phyloP scores from a whole-genome alignment of 2,329 filamentous ascomycete genomes.

The Lojkania enalia region DNA sequence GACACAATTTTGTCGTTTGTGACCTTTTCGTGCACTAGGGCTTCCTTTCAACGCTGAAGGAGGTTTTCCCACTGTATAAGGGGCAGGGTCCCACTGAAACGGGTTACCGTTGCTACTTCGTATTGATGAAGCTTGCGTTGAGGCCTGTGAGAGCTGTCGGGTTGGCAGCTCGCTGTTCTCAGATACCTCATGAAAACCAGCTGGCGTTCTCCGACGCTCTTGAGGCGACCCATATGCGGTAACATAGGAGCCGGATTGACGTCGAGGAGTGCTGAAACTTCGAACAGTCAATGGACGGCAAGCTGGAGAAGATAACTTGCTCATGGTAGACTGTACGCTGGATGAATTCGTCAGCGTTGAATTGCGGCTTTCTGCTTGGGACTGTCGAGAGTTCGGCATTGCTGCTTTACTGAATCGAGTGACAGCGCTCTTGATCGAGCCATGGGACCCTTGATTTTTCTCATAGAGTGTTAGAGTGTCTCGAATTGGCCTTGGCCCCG shows the following conservation, averaged over 20 bases:
- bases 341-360: conserved; percentile 17
- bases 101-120: conserved; percentile 52
- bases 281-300: conserved; percentile 26
- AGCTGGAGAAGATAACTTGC: conserved; percentile 38
- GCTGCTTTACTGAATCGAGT: conserved; percentile 13
- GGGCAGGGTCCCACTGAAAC: conserved; percentile 50
- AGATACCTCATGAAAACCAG: conserved; percentile 36
- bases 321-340: conserved; percentile 29
- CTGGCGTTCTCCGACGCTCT: conserved; percentile 30
- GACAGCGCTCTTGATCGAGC: conserved; percentile 16
- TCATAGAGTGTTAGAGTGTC: conserved; percentile 27
- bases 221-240: conserved; percentile 48
- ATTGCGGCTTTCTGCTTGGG: conserved; percentile 10
- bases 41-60: conserved; percentile 51
- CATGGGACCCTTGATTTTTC: conserved; percentile 17
- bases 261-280: conserved; percentile 41
- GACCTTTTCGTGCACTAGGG: conserved; percentile 49
- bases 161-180: conserved; percentile 37
- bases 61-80: conserved; percentile 40
- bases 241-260: conserved; percentile 38
- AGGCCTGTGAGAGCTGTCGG: conserved; percentile 46
- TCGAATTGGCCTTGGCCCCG: conserved; percentile 35
- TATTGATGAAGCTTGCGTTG: conserved; percentile 41
- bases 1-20: conserved; percentile 50
- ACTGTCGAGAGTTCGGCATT: conserved; percentile 5